These are phyloP conservation scores for Blastomyces emzantsi DNA, from an alignment of 2,329 filamentous ascomycete species.

Conservation along the genomic window DNA sequence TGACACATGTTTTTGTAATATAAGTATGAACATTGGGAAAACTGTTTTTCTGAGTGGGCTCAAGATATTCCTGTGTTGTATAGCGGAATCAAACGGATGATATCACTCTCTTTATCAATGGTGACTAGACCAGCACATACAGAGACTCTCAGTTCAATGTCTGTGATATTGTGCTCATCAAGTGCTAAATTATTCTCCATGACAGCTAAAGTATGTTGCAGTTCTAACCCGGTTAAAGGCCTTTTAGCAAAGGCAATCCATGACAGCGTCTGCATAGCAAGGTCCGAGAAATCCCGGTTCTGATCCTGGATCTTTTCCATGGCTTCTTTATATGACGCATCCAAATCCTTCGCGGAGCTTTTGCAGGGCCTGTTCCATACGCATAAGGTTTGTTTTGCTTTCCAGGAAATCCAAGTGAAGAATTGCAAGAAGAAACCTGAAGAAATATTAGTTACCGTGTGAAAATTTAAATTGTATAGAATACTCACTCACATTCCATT, in stretches of 20 bases:
- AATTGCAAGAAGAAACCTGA: constrained; percentile 23
- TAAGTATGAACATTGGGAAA: constrained; percentile 25
- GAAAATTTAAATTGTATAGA: constrained; percentile 2
- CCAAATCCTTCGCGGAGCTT: constrained; percentile 23
- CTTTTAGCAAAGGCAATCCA: neutral
- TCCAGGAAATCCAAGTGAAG: constrained; percentile 20
- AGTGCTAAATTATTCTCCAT: neutral
- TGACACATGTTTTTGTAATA: constrained; percentile 27
- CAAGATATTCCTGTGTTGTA: constrained; percentile 41
- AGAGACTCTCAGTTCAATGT: neutral
- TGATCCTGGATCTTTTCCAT: neutral
- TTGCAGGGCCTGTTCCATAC: constrained; percentile 24
- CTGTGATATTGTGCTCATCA: neutral
- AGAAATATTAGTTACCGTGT: neutral
- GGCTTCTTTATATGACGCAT: constrained; percentile 35
- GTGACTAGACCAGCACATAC: constrained; percentile 38
- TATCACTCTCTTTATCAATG: constrained; percentile 29
- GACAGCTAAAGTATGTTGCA: neutral
- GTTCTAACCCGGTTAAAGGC: neutral
- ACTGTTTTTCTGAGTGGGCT: constrained; percentile 21
- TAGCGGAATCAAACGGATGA: constrained; percentile 39
- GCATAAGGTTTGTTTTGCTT: constrained; percentile 25
- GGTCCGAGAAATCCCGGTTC: neutral
- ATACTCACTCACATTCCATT: constrained; percentile 19
- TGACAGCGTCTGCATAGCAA: neutral